Evolutionary conservation across 805 yeast genomes (phyloP), one percentile per base, ranked within the genome.

Genomic region (Yamadazyma sp.): DNA sequence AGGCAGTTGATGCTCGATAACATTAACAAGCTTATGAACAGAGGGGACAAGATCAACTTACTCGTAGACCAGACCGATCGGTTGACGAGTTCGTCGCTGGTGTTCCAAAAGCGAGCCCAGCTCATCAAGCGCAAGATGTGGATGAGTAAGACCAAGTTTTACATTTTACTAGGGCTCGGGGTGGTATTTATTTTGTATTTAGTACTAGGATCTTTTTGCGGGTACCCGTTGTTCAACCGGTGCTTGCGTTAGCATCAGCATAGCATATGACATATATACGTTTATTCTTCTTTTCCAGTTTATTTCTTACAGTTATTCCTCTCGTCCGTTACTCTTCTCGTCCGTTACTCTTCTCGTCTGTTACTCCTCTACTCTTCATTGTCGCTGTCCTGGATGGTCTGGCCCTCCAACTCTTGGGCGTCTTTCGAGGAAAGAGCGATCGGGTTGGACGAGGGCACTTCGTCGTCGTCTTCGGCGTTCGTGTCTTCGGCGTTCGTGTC

Each of bases 11-110:
- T 84, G 89, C 73, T 79, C 42, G 84, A 81, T 43, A 84, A 84
- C 51, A 79, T 84, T 37, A 87, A 80, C 49, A 71, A 78, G 53
- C 72, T 88, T 17, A 64, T 87, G 48, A 79, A 78, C 47, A 73
- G 96, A 35, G 95, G 95, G 14, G 95, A 87, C 51, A 73, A 84
- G 36, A 77, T 87, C 41, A 75, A 78, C 47, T 59, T 75, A 26
- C 67, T 87, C 45, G 91, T 87, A 20, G 85, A 82, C 57, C 87
- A 87, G 57, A 88, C 96, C 1, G 82, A 84, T 44, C 70, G 79
- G 37, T 71, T 87, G 57, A 84, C 80, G 47, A 71, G 75, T 26
- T 76, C 78, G 23, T 77, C 93, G 6, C 74, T 69, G 60, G 73
- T 82, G 18, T 87, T 87, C 56, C 79, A 86, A 47, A 77, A 82